Base-by-base conservation (phyloP, 1,139 yeast species). In the Wickerhamiella pararugosa region DNA sequence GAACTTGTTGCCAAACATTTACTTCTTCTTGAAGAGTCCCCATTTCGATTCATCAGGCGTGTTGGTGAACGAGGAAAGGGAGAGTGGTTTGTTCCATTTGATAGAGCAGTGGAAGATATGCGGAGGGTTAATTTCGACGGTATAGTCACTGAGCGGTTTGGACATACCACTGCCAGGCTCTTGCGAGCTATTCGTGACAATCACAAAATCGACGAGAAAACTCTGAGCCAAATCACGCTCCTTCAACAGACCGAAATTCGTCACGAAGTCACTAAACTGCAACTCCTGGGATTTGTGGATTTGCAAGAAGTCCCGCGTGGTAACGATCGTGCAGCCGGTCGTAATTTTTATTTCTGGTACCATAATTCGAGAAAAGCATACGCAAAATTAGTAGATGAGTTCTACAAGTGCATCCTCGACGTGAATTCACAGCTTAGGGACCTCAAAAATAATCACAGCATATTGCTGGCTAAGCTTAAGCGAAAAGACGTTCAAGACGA, bases 271-370 rank as follows among this genome's bases (percentile, higher is more conserved):
- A 51, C 62, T 11, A 56, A 58, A 15, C 53, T 65, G 34, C 66
- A 64, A 43, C 53, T 50, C 25, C 52, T 55, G 37, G 69, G 69
- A 7, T 62, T 65, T 37, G 53, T 65, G n/a, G 67, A 66, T 38
- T 52, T 66, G 21, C 97, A 90, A 59, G 98, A 92, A 63, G 81
- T 90, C 29, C 97, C 98, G 6, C 73, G 92, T 55, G 79, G 94
- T 31, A 79, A 78, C 29, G 97, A 87, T 58, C 70, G 98, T 49
- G 90, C 94, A 2, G 95, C 97, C 0, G 77, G 84, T 35, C 76
- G 93, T 51, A 79, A 96, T 1, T 79, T 80, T 37, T 90, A 76
- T 56, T 69, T 90, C 38, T 90, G 84, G 69, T 73, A 84, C 57
- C 81, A 78, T 52, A 75, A 75, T 43, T 69, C 73, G n/a, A 59